phyloP scores from a whole-genome alignment of 129 eudicot genomes.

The Tagetes erecta region DNA sequence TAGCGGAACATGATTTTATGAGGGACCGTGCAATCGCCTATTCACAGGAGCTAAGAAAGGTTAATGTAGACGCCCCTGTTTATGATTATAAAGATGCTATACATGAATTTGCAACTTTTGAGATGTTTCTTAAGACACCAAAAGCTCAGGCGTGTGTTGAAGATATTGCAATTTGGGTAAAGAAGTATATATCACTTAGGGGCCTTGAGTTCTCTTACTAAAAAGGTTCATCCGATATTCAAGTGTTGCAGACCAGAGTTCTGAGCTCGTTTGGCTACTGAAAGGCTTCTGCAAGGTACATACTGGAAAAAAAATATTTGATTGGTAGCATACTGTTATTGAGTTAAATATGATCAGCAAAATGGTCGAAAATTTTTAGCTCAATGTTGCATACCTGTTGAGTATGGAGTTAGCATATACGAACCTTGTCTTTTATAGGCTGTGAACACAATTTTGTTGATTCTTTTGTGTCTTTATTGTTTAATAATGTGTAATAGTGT shows the following conservation, averaged over 20 bases:
- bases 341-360: constrained; percentile 5
- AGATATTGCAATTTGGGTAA: constrained; percentile 90
- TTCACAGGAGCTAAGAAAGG: constrained; percentile 82
- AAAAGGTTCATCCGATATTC: constrained; percentile 5
- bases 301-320: constrained; percentile 18
- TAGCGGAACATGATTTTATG: constrained; percentile 96
- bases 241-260: constrained; percentile 7
- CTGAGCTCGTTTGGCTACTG: constrained; percentile 16
- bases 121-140: constrained; percentile 69
- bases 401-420: constrained; percentile 18
- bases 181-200: constrained; percentile 82
- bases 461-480: constrained; percentile 32
- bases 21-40: constrained; percentile 82
- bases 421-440: constrained; percentile 25
- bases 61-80: constrained; percentile 82
- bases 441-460: constrained; percentile 25
- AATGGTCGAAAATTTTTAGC: constrained; percentile 8
- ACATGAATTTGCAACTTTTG: constrained; percentile 90
- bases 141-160: constrained; percentile 90
- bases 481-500: constrained; percentile 23
- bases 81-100: constrained; percentile 84
- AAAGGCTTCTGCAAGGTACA: constrained; percentile 22
- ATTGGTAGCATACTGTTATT: constrained; percentile 17
- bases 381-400: constrained; percentile 15
- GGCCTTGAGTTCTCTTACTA: constrained; percentile 88